phyloP scores from a whole-genome alignment of 2,329 filamentous ascomycete genomes.

The Aspergillus proliferans region DNA sequence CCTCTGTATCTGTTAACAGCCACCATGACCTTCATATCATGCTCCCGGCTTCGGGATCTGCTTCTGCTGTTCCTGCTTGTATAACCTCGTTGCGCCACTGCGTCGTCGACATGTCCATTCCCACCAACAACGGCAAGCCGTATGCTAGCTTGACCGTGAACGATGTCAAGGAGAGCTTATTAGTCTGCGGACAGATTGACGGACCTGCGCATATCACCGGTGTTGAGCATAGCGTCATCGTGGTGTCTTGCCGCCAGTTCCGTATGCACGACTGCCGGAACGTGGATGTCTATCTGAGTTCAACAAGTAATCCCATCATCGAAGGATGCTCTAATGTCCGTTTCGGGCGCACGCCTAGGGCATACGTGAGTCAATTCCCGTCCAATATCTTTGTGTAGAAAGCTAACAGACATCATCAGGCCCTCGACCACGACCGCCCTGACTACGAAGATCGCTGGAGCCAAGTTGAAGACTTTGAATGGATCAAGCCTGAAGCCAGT shows the following conservation, averaged over 20 bases:
- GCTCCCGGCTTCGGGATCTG: constrained; percentile 63
- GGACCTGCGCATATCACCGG: constrained; percentile 80
- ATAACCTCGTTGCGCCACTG: constrained; percentile 64
- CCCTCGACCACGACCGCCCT: constrained; percentile 24
- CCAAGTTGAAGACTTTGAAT: constrained; percentile 95
- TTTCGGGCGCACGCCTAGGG: constrained; percentile 68
- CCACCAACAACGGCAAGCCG: constrained; percentile 50
- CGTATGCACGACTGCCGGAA: constrained; percentile 82
- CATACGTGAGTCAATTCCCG: constrained; percentile 54
- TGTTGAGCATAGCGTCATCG: constrained; percentile 64
- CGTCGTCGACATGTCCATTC: constrained; percentile 72
- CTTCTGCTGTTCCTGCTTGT: constrained; percentile 66
- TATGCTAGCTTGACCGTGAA: constrained; percentile 68
- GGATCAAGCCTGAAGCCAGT: constrained; percentile 78
- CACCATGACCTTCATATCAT: constrained; percentile 68
- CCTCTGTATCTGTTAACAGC: constrained; percentile 58
- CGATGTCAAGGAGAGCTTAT: constrained; percentile 61
- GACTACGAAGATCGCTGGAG: constrained; percentile 66
- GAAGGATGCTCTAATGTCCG: constrained; percentile 75
- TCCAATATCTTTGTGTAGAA: neutral
- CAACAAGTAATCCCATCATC: constrained; percentile 81
- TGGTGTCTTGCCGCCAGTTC: constrained; percentile 79
- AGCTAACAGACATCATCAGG: constrained; percentile 13
- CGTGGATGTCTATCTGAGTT: constrained; percentile 77
- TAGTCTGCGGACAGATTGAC: constrained; percentile 70